Base-by-base conservation (phyloP, 805 yeast genomes). In the Ogataea pilisensis region DNA sequence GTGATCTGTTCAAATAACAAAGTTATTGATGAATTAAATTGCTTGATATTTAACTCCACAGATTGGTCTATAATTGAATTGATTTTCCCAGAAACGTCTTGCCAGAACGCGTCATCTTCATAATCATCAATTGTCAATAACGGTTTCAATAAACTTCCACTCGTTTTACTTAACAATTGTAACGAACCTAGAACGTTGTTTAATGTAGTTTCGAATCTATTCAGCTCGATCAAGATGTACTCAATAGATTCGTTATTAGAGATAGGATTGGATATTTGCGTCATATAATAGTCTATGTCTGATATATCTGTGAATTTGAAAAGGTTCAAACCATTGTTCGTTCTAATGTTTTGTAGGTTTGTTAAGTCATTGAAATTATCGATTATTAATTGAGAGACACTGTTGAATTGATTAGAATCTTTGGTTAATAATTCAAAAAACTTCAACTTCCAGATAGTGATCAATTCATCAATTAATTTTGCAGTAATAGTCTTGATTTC, bases 121-220 rank as follows among this genome's bases (percentile, higher is more conserved):
- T 46, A 43, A 37, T 64, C 68, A 46, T 65, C 69, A 33, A 64
- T 54, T n/a, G 68, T 58, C 30, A 65, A 41, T 2, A 60, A 45
- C 18, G 65, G 68, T 35, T 58, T 61, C 2, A 37, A 37, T 28
- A 64, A 33, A 3, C 46, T 40, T 2, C 27, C 31, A 2, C 58
- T 43, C 17, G 59, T 41, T 8, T 42, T 44, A 3, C 47, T 40
- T 7, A 63, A 29, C 4, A 49, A 44, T 16, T 44, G 53, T 5
- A 60, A 34, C 5, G 64, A 49, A 1, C 37, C 38, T 8, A 54
- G 26, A 13, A 48, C 37, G 4, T 37, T 19, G 6, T 33, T 41
- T 8, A 57, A 43, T 5, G 37, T 41, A 1, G 21, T 22, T 35
- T 51, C 54, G 44, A 53, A 61, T 2, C 31, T 22, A 16, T 42